phyloP scores from a whole-genome alignment of 306 rosid species.

The Vachellia pachyceras region DNA sequence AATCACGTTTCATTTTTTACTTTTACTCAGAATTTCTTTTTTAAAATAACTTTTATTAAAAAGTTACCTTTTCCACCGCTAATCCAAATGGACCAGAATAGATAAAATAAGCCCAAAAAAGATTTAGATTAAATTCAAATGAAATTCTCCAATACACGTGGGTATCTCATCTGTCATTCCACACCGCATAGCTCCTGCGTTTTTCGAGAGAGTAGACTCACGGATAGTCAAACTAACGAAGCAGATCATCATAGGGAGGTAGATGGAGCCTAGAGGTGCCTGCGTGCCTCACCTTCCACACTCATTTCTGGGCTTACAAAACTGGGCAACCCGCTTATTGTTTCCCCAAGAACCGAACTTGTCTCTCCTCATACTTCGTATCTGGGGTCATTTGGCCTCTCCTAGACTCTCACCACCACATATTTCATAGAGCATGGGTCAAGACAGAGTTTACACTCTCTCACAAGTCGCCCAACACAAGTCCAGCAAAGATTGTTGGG shows the following conservation, averaged over 20 bases:
- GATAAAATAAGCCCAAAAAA: no score
- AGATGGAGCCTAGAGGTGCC: not conserved
- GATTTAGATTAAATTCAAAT: not conserved
- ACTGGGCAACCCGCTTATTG: not conserved
- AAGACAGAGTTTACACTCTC: slow-evolving; percentile 45
- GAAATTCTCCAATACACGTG: not conserved
- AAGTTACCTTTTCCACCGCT: no score
- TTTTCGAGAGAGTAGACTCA: no score
- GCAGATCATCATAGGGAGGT: no score
- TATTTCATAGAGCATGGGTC: slow-evolving; percentile 54
- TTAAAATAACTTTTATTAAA: no score
- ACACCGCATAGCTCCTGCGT: not conserved
- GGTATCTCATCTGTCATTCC: not conserved
- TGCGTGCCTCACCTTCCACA: not conserved
- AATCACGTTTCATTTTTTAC: no score
- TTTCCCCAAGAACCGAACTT: not conserved
- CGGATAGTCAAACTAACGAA: no score
- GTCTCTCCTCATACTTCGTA: not conserved
- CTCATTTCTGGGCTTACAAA: slow-evolving; percentile 29
- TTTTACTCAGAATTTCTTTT: no score
- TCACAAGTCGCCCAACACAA: slow-evolving; percentile 68
- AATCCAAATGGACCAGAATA: no score
- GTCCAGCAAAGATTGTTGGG: slow-evolving; percentile 58
- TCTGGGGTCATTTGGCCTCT: not conserved
- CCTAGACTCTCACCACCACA: not conserved